phyloP scores from a whole-genome alignment of 2,329 filamentous ascomycete species.

The Epichloe brachyelytri region DNA sequence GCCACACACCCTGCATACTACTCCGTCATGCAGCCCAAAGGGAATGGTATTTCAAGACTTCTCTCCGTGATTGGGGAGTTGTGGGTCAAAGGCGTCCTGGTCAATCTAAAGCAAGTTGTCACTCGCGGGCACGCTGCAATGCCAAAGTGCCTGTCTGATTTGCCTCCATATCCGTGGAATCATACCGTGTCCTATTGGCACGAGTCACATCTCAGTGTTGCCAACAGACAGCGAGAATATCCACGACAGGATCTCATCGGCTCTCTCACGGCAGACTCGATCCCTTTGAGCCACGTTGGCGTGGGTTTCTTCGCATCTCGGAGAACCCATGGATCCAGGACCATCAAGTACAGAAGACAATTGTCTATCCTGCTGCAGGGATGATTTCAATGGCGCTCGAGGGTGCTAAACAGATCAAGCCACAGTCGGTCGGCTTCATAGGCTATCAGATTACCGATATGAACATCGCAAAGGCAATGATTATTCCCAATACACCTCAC shows the following conservation, averaged over 20 bases:
- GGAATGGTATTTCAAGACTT: constrained; percentile 12
- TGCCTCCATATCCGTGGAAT: constrained; percentile 44
- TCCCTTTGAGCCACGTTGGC: constrained; percentile 34
- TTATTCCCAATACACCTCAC: constrained; percentile 31
- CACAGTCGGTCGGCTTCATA: constrained; percentile 11
- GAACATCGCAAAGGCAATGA: constrained; percentile 35
- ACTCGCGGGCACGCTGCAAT: constrained; percentile 7
- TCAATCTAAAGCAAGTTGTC: constrained; percentile 20
- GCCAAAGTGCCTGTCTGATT: constrained; percentile 26
- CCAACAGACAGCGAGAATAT: constrained; percentile 30
- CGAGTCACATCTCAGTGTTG: constrained; percentile 33
- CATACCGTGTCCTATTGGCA: constrained; percentile 40
- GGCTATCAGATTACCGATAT: constrained; percentile 34
- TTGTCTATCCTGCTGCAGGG: constrained; percentile 37
- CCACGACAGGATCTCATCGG: constrained; percentile 40
- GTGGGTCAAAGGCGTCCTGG: constrained; percentile 22
- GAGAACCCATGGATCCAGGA: constrained; percentile 41
- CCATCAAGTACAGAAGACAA: constrained; percentile 36
- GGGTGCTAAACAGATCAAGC: constrained; percentile 27
- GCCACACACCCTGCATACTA: constrained; percentile 11
- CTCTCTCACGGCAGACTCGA: constrained; percentile 28
- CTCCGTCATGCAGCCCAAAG: constrained; percentile 16
- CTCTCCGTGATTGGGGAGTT: constrained; percentile 22
- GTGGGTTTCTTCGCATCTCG: constrained; percentile 32
- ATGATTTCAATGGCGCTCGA: constrained; percentile 37